phyloP scores from a whole-genome alignment of 257 asterid species.

The Paraleonurus japonicus region DNA sequence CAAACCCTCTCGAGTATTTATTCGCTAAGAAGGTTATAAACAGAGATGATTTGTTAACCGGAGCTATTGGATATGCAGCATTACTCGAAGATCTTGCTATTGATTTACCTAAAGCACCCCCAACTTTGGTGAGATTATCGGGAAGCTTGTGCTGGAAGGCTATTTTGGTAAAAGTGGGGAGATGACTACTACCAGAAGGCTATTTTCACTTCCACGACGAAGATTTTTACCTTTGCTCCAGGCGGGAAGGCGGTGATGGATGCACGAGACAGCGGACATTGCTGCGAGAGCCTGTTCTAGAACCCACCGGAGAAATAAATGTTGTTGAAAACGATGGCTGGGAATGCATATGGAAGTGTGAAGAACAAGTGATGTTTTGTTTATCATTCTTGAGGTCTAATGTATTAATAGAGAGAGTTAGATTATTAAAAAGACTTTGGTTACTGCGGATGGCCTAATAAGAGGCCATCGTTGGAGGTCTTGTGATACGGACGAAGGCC shows the following conservation, averaged over 20 bases:
- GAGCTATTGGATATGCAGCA: conserved; percentile 52
- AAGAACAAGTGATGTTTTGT: conserved; percentile 36
- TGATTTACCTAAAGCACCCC: conserved; percentile 91
- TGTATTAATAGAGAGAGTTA: conserved; percentile 38
- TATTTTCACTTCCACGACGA: conserved; percentile 41
- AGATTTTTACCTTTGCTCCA: conserved; percentile 39
- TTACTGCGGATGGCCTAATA: conserved; percentile 37
- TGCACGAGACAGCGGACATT: conserved; percentile 61
- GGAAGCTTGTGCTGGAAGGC: conserved; percentile 50
- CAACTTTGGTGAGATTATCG: conserved; percentile 78
- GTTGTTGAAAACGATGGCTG: background rate
- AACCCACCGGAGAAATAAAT: conserved; percentile 23
- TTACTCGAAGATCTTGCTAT: conserved; percentile 79
- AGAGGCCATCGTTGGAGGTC: conserved; percentile 32
- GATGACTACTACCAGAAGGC: conserved; percentile 66
- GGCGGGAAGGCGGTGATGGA: conserved; percentile 55
- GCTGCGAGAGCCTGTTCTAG: conserved; percentile 56
- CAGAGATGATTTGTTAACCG: conserved; percentile 42
- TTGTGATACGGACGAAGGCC: no score
- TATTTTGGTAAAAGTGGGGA: conserved; percentile 48
- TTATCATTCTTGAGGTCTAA: conserved; percentile 46
- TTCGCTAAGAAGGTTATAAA: conserved; percentile 50
- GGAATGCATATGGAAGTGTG: conserved; percentile 27
- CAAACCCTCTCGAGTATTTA: conserved; percentile 58
- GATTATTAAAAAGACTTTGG: conserved; percentile 38